Percentiles rank a stretch among this genome's conserved stretches.
Evolutionary conservation across 2,329 filamentous ascomycete species (phyloP).

Genomic region (Botrytis cinerea): DNA sequence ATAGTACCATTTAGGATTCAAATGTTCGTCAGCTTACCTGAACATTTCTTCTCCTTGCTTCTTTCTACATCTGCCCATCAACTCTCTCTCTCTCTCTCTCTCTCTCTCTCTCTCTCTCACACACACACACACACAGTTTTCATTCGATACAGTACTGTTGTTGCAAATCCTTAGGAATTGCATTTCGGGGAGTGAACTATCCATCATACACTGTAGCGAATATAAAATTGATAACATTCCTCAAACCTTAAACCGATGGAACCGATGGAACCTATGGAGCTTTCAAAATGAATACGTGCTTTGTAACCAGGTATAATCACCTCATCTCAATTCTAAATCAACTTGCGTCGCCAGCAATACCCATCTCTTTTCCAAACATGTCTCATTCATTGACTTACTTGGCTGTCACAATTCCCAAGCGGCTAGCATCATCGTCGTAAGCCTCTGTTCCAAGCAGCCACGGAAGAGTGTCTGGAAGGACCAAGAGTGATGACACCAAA

Average conservation of each 20-base stretch:
- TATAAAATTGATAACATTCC: neutral
- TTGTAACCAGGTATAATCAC: neutral
- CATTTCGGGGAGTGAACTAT: neutral
- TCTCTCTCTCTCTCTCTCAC: no score
- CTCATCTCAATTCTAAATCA: neutral
- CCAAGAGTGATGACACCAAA: neutral
- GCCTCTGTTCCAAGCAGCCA: neutral
- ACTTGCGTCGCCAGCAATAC: neutral
- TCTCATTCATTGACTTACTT: neutral
- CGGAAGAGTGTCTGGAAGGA: neutral
- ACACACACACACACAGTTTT: neutral
- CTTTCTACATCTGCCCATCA: neutral
- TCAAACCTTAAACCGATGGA: neutral
- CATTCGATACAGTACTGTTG: neutral
- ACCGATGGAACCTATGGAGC: neutral
- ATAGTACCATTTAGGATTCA: neutral
- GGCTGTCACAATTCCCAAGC: neutral
- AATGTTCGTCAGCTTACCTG: neutral
- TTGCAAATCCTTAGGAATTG: neutral
- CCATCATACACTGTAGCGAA: neutral
- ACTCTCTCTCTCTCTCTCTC: neutral
- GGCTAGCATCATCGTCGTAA: neutral
- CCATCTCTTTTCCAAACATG: neutral
- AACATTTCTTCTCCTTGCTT: constrained; percentile 4
- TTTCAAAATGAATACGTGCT: neutral